Percentiles rank a stretch among this genome's conserved stretches.
phyloP scores from a whole-genome alignment of 495 filamentous ascomycete genomes.

The Coniosporium apollinis region DNA sequence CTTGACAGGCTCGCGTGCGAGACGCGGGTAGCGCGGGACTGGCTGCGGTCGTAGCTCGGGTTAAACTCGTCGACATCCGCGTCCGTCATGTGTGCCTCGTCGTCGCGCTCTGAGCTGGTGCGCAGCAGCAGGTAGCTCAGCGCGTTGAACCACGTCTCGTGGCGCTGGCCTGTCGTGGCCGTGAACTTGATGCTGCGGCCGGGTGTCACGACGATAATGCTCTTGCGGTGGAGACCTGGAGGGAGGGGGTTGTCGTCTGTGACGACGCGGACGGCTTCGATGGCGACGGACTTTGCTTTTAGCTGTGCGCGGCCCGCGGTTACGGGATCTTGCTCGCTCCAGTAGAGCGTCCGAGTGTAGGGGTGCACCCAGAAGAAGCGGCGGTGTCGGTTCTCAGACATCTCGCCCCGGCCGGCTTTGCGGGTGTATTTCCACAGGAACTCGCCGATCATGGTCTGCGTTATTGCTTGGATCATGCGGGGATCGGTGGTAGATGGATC shows the following conservation, averaged over 20 bases:
- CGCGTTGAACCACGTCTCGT: conserved; percentile 98
- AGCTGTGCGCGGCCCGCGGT: conserved; percentile 58
- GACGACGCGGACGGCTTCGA: conserved; percentile 86
- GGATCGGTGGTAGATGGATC: conserved; percentile 57
- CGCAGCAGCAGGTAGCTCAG: conserved; percentile 81
- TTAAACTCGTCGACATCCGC: conserved; percentile 89
- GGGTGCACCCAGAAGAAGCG: conserved; percentile 99
- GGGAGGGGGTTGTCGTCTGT: conserved; percentile 92
- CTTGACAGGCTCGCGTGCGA: conserved; percentile 62
- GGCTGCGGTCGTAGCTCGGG: conserved; percentile 40
- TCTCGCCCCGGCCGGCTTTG: conserved; percentile 66
- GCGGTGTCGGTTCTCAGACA: conserved; percentile 76
- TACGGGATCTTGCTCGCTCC: conserved; percentile 82
- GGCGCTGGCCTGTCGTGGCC: conserved; percentile 77
- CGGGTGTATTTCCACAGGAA: conserved; percentile 98
- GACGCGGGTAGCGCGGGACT: conserved; percentile 35
- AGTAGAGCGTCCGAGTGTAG: conserved; percentile 92
- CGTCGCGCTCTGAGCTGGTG: conserved; percentile 39
- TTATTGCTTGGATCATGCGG: conserved; percentile 97
- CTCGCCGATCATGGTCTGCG: conserved; percentile 98
- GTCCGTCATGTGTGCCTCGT: conserved; percentile 35
- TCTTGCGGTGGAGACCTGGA: conserved; percentile 85
- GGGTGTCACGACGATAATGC: conserved; percentile 76
- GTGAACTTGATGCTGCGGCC: conserved; percentile 83
- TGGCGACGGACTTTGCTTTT: conserved; percentile 85